Evolutionary conservation across 345 rosid species (phyloP).

Genomic region (Eucalyptus lansdowneana): DNA sequence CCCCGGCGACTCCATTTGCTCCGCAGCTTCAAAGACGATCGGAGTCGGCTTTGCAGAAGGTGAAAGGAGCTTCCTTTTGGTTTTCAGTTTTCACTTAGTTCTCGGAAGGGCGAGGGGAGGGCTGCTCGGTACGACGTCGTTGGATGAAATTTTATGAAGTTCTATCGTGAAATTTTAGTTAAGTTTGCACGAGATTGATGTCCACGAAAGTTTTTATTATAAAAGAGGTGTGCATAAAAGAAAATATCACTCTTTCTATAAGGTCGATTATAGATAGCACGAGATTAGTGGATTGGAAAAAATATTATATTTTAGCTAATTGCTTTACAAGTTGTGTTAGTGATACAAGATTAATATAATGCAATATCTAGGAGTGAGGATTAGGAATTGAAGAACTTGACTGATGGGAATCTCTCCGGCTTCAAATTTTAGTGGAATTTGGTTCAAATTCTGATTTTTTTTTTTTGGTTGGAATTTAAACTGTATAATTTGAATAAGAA

Average conservation of each 20-base stretch:
- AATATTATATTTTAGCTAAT: background rate
- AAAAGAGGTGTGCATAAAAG: background rate
- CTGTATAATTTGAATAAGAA: accelerated
- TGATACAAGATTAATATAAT: background rate
- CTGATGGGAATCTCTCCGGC: accelerated
- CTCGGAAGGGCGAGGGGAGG: background rate
- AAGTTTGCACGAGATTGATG: background rate
- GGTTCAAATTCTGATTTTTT: accelerated
- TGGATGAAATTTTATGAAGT: background rate
- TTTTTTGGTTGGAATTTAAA: too few relatives aligned
- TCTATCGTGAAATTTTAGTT: background rate
- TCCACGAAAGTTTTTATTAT: background rate
- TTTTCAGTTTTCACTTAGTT: too few relatives aligned
- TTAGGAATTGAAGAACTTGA: accelerated
- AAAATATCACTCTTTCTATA: background rate
- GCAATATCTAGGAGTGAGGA: background rate
- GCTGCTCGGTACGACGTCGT: background rate
- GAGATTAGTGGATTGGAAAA: background rate
- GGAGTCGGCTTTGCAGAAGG: background rate
- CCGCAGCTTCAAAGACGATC: background rate
- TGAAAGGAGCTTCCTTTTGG: background rate
- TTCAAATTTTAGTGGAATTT: too few relatives aligned
- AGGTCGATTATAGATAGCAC: background rate
- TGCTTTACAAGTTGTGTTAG: background rate
- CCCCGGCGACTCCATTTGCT: constrained; percentile 52